Conservation (phyloP, 2,329 filamentous ascomycete species). For the Aspergillus hiratsukae region DNA sequence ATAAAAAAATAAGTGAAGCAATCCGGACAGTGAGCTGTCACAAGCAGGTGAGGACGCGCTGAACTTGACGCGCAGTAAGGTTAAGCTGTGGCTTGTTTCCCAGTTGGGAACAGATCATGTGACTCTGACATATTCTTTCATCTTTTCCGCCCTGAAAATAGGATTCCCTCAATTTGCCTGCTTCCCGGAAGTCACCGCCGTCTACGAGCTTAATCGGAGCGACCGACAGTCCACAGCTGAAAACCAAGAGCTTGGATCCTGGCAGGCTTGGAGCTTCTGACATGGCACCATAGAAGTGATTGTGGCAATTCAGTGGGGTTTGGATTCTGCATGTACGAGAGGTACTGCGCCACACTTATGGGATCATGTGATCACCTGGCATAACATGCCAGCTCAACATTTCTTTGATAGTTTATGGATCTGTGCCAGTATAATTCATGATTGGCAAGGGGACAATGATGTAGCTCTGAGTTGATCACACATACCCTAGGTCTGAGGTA, state of each 20-base stretch:
- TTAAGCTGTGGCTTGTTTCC: not conserved
- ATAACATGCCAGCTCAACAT: not conserved
- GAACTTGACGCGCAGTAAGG: not conserved
- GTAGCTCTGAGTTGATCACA: not conserved
- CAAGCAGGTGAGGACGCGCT: not conserved
- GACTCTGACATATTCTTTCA: not conserved
- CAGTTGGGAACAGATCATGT: not conserved
- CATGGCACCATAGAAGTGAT: conserved; percentile 8
- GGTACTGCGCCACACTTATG: conserved; percentile 13
- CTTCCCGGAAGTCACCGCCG: not conserved
- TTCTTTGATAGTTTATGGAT: not conserved
- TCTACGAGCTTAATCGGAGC: conserved; percentile 6
- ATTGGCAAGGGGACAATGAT: not conserved
- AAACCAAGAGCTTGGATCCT: not conserved
- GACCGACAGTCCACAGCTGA: conserved; percentile 15
- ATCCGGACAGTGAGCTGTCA: not conserved
- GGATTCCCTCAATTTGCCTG: not conserved
- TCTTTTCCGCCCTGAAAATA: not conserved
- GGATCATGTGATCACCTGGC: not conserved
- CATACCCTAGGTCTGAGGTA: not conserved
- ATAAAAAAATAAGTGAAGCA: not conserved
- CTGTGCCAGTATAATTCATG: not conserved
- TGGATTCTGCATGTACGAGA: conserved; percentile 1
- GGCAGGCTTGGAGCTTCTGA: conserved; percentile 4
- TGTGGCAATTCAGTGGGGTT: conserved; percentile 8